A percentile compares a stretch with the other conserved stretches of the same genome.
These are phyloP conservation scores for Stereum hirsutum DNA, from an alignment of 1,284 basidiomycete species.

Conservation along the genomic window DNA sequence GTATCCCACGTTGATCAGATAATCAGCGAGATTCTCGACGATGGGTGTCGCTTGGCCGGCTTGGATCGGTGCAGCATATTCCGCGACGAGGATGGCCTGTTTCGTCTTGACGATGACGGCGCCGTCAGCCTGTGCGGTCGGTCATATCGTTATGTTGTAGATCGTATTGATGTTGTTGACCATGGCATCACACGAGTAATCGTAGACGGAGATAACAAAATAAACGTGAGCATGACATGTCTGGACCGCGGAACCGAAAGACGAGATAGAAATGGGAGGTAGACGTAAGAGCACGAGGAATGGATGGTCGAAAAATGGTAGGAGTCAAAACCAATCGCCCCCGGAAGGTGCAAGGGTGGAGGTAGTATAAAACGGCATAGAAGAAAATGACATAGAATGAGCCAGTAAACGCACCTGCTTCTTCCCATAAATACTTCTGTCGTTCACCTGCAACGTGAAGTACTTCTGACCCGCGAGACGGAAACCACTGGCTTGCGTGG, in stretches of 20 bases:
- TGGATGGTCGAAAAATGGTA: slow-evolving; percentile 1
- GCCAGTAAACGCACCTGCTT: slow-evolving; percentile 51
- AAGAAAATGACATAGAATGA: not conserved
- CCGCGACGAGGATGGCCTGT: slow-evolving; percentile 80
- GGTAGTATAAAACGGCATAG: too few relatives aligned
- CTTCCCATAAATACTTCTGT: slow-evolving; percentile 72
- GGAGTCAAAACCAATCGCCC: too few relatives aligned
- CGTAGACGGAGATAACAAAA: too few relatives aligned
- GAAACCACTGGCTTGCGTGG: slow-evolving; percentile 53
- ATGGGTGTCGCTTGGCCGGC: slow-evolving; percentile 66
- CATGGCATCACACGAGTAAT: too few relatives aligned
- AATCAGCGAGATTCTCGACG: slow-evolving; percentile 75
- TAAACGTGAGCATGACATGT: too few relatives aligned
- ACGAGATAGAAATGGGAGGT: too few relatives aligned
- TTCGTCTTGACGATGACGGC: slow-evolving; percentile 80
- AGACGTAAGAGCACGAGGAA: not conserved
- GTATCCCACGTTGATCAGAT: slow-evolving; percentile 60
- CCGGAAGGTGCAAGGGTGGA: too few relatives aligned
- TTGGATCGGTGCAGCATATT: slow-evolving; percentile 66
- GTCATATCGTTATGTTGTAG: not conserved
- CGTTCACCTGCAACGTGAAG: slow-evolving; percentile 58
- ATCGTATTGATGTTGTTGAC: too few relatives aligned
- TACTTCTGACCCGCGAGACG: slow-evolving; percentile 73
- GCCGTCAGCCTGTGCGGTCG: slow-evolving; percentile 60
- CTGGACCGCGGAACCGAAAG: too few relatives aligned